Evolutionary conservation across 2,329 filamentous ascomycete genomes (phyloP), one percentile per base, ranked within the genome.

Genomic region (Taxawa tesnikishii): DNA sequence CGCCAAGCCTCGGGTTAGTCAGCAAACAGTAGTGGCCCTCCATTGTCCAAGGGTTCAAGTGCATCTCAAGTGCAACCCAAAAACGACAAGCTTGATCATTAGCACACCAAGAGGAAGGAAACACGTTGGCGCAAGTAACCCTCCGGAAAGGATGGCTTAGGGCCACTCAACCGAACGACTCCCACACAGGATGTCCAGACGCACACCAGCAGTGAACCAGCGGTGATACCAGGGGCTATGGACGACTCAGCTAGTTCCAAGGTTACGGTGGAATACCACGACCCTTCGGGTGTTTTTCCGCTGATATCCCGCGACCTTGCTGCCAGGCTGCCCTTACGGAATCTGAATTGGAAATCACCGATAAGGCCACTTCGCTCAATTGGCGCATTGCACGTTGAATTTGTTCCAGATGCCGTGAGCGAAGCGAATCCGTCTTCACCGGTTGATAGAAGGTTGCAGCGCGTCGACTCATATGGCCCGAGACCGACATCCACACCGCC

Each of bases 331-430:
- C 90, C 90, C 19, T 68, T 98, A 23, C 80, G 78, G 42, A 92
- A 96, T 49, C 74, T 98, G 28, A 84, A 96, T 51, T 98, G 90
- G 90, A 92, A 96, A 56, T 94, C 90, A 10, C 83, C 92, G 39
- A 79, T 80, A 16, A 80, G 90, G 1, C 90, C 90, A 3, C 63
- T 96, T 21, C 80, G 90, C 43, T 94, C 90, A 10, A 98, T 98
- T 54, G 80, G 85, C 49, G 87, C 84, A 9, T 73, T 98, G 25
- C 84, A 94, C 50, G 74, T 96, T 47, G 85, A 94, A 39, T 75
- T 96, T 37, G 66, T 87, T n/a, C 70, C 78, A 6, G 48, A 52
- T 38, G 43, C 42, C 16, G 31, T 38, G 5, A 52, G 52, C 8
- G 32, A 33, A 23, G 33, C 29, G 11, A 5, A 27, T 13, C n/a